Percentiles rank a stretch among this genome's conserved stretches.
Conservation (phyloP, 805 yeast genomes). For the Myxozyma lipomycoides region DNA sequence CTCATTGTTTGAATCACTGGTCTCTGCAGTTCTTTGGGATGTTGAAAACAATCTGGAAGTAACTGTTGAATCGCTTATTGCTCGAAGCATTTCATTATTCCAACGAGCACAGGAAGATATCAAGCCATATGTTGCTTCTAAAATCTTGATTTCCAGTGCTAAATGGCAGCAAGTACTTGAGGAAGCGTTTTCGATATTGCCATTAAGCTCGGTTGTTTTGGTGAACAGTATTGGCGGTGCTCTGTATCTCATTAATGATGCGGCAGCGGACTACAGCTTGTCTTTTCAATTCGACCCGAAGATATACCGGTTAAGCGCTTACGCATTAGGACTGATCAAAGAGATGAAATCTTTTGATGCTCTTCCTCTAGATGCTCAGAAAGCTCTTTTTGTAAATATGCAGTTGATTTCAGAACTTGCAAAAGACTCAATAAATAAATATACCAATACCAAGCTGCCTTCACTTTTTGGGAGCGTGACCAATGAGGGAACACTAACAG, state of each 20-base stretch:
- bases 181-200: slow-evolving; percentile 1
- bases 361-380: slow-evolving; percentile 8
- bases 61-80: slow-evolving; percentile 14
- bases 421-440: slow-evolving; percentile 15
- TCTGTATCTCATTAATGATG: slow-evolving; percentile 5
- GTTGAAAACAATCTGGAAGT: slow-evolving; percentile 18
- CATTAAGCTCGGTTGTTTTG: slow-evolving; percentile 10
- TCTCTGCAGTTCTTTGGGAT: slow-evolving; percentile 17
- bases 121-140: slow-evolving; percentile 7
- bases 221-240: slow-evolving; percentile 23
- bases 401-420: slow-evolving; percentile 21
- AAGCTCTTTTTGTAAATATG: slow-evolving; percentile 3
- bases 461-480: slow-evolving; percentile 3
- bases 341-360: slow-evolving; percentile 5
- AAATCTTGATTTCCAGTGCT: slow-evolving; percentile 2
- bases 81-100: slow-evolving; percentile 16
- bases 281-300: slow-evolving; percentile 2
- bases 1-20: slow-evolving; percentile 15
- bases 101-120: slow-evolving; percentile 14
- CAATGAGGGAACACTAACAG: not conserved
- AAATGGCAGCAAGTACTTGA: slow-evolving; percentile 8
- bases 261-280: not conserved
- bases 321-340: slow-evolving; percentile 8
- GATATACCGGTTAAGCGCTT: slow-evolving; percentile 16
- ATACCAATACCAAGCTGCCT: slow-evolving; percentile 6